These are phyloP conservation scores for Drosera spatulata DNA, from an alignment of 179 eudicot species.

Conservation along the genomic window DNA sequence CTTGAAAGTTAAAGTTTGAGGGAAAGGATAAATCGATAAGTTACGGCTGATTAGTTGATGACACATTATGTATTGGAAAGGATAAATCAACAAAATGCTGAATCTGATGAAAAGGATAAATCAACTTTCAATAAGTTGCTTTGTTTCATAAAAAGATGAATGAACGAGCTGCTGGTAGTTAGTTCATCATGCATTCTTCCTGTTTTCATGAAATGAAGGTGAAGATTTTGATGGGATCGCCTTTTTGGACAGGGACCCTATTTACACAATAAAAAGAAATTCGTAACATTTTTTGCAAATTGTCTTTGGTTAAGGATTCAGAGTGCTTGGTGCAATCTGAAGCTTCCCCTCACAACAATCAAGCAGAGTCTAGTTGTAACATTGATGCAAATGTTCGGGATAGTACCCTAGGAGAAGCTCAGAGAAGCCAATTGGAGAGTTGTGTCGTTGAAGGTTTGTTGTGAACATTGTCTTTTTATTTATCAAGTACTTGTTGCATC, in stretches of 20 bases:
- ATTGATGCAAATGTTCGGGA: slow-evolving; percentile 5
- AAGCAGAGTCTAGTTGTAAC: slow-evolving; percentile 13
- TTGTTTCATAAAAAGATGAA: too few relatives aligned
- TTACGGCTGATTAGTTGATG: too few relatives aligned
- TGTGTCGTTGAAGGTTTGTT: slow-evolving; percentile 5
- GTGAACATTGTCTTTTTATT: not conserved
- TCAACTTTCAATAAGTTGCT: too few relatives aligned
- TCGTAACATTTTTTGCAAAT: slow-evolving; percentile 74
- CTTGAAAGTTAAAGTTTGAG: too few relatives aligned
- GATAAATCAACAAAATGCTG: too few relatives aligned
- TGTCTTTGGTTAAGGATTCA: slow-evolving; percentile 56
- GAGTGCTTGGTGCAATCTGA: slow-evolving; percentile 17
- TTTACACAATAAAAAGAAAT: slow-evolving; percentile 45
- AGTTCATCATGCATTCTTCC: too few relatives aligned
- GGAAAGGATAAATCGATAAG: too few relatives aligned
- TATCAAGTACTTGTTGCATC: not conserved
- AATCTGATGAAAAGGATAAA: too few relatives aligned
- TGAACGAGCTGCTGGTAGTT: too few relatives aligned
- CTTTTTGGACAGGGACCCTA: slow-evolving; percentile 43
- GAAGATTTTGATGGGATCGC: slow-evolving; percentile 2
- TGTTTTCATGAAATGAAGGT: too few relatives aligned
- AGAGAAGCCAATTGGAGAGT: slow-evolving; percentile 7
- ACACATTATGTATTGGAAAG: too few relatives aligned
- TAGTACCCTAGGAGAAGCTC: slow-evolving; percentile 8
- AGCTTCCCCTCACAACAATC: slow-evolving; percentile 14